A percentile compares a stretch with the other conserved stretches of the same genome.
These are phyloP conservation scores for Fraxinus xanthoxyloides DNA, from an alignment of 305 asterid genomes.

Conservation along the genomic window DNA sequence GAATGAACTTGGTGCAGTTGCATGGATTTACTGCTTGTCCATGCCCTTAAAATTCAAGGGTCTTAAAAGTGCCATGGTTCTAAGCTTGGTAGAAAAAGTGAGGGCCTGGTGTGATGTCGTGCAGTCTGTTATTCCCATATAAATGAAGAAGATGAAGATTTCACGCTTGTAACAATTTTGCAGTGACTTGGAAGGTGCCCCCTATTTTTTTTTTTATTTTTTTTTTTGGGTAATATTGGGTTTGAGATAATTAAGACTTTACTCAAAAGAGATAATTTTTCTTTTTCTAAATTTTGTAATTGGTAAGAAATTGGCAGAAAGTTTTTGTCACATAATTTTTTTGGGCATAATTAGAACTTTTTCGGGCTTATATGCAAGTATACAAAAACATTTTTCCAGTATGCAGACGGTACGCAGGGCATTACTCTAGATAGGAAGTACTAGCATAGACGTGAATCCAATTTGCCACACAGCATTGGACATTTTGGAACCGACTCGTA, in stretches of 20 bases:
- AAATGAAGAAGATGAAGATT: not conserved
- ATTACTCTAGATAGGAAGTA: not conserved
- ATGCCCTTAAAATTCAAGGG: not conserved
- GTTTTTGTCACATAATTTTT: too few species aligned
- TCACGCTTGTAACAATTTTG: not conserved
- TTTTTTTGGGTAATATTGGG: not conserved
- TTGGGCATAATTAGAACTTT: not conserved
- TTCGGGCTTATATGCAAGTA: not conserved
- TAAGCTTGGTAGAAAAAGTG: not conserved
- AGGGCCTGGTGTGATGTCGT: not conserved
- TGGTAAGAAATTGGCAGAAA: not conserved
- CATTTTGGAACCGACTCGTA: constrained; percentile 7
- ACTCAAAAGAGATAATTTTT: not conserved
- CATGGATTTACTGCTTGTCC: not conserved
- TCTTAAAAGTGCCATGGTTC: not conserved
- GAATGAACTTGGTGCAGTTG: constrained; percentile 40
- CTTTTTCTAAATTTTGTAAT: too few species aligned
- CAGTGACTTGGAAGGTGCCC: not conserved
- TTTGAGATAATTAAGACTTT: not conserved
- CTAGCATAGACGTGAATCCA: constrained; percentile 22
- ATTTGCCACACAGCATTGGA: constrained; percentile 25
- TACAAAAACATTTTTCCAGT: not conserved
- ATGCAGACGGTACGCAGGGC: constrained; percentile 40
- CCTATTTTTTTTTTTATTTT: not conserved
- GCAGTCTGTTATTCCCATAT: not conserved